These are phyloP conservation scores for Cyclostephanos invisitatus DNA, from an alignment of 108 stramenopile genomes.

Conservation along the genomic window DNA sequence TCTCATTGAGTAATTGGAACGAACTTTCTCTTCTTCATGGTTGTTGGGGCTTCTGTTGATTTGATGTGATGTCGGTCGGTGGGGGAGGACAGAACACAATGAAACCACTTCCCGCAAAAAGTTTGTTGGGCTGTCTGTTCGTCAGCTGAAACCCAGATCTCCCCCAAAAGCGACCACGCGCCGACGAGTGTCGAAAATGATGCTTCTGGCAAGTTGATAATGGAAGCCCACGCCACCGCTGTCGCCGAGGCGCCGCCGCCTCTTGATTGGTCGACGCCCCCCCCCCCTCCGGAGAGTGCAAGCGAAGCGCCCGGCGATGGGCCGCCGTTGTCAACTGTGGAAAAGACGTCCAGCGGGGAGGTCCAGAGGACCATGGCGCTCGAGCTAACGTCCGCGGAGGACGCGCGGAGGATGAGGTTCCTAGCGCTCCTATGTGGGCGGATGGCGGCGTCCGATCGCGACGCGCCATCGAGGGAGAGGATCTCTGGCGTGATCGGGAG, in stretches of 20 bases:
- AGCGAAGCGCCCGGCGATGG: neutral
- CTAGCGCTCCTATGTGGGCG: conserved; percentile 34
- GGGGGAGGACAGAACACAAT: no score
- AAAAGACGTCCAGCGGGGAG: neutral
- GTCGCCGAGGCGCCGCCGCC: neutral
- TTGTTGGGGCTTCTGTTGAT: neutral
- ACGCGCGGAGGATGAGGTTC: conserved; percentile 42
- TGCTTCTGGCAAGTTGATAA: neutral
- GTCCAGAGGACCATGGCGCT: neutral
- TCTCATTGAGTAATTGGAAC: neutral
- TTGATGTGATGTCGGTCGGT: no score
- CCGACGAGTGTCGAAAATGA: no score
- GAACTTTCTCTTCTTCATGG: neutral
- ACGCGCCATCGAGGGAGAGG: neutral
- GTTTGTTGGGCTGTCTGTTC: no score
- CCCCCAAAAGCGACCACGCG: no score
- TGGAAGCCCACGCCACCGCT: neutral
- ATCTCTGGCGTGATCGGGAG: neutral
- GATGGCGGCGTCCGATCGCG: neutral
- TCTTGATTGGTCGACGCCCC: neutral
- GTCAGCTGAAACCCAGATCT: no score
- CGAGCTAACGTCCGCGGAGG: conserved; percentile 17
- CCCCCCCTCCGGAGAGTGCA: neutral
- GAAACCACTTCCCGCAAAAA: no score
- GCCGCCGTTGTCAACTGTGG: neutral